phyloP scores from a whole-genome alignment of 2,329 filamentous ascomycete genomes.

The Septoria petroselini region DNA sequence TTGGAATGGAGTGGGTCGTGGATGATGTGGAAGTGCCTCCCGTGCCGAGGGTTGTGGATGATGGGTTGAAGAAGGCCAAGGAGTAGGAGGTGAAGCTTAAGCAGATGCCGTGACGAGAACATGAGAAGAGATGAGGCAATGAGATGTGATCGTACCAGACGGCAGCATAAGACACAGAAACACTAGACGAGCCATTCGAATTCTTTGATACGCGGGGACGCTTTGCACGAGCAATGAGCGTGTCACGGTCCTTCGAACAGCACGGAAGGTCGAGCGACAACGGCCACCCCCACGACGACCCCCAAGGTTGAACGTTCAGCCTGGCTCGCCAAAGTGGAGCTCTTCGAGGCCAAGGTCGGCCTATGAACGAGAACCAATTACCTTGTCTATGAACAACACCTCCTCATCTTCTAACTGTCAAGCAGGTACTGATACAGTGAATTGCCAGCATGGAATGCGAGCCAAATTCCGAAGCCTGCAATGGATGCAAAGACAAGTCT shows the following conservation, averaged over 20 bases:
- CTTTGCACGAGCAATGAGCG: too few species aligned
- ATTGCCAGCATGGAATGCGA: conserved; percentile 9
- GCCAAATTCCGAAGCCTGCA: conserved; percentile 19
- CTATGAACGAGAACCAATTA: not conserved
- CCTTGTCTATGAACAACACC: not conserved
- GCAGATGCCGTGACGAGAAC: too few species aligned
- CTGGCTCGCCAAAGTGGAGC: not conserved
- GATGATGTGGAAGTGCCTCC: conserved; percentile 51
- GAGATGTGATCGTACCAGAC: not conserved
- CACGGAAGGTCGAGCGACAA: too few species aligned
- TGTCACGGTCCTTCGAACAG: too few species aligned
- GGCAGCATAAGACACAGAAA: too few species aligned
- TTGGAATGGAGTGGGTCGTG: conserved; percentile 66
- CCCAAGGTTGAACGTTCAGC: not conserved
- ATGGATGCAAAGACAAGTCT: conserved; percentile 18
- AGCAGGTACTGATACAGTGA: not conserved
- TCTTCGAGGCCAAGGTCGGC: not conserved
- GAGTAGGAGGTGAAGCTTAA: conserved; percentile 4
- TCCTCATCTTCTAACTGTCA: not conserved
- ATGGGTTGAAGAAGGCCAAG: conserved; percentile 33
- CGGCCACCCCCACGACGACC: not conserved
- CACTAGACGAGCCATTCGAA: too few species aligned
- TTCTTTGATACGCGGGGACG: too few species aligned
- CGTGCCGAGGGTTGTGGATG: conserved; percentile 34
- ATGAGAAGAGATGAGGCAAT: conserved; percentile 1